These are phyloP conservation scores for Amyloporia xantha DNA, from an alignment of 768 basidiomycete species.

Conservation along the genomic window DNA sequence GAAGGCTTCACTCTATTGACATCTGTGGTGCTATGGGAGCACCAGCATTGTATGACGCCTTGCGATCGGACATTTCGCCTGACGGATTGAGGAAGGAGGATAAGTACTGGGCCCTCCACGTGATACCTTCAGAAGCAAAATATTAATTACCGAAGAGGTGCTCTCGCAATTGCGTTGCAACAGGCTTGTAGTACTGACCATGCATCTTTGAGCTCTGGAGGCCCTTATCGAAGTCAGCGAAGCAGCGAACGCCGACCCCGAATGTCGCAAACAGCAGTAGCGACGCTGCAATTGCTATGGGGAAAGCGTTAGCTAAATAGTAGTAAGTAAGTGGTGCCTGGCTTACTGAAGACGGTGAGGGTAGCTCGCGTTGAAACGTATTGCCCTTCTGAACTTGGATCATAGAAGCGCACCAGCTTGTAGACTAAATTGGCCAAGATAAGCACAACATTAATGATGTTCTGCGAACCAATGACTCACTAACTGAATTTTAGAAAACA, in stretches of 20 bases:
- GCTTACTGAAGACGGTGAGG: constrained; percentile 74
- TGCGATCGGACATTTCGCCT: constrained; percentile 40
- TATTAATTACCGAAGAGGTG: constrained; percentile 33
- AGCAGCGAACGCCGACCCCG: constrained; percentile 69
- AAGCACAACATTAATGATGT: no score
- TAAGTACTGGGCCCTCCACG: constrained; percentile 39
- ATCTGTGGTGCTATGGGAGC: constrained; percentile 53
- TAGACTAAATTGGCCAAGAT: constrained; percentile 45
- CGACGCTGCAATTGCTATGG: constrained; percentile 67
- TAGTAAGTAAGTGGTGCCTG: not conserved
- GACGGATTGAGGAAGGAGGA: constrained; percentile 18
- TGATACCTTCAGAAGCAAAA: constrained; percentile 36
- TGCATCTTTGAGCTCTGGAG: constrained; percentile 64
- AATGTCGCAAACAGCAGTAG: constrained; percentile 70
- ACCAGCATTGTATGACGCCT: constrained; percentile 47
- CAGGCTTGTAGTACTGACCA: constrained; percentile 48
- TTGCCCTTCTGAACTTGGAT: constrained; percentile 43
- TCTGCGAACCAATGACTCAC: no score
- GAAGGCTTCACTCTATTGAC: constrained; percentile 82
- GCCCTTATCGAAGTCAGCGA: constrained; percentile 79
- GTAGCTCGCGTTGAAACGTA: constrained; percentile 76
- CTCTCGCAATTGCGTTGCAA: constrained; percentile 22
- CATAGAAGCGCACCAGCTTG: constrained; percentile 80
- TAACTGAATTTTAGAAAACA: no score
- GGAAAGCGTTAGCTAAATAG: constrained; percentile 1